Evolutionary conservation across 108 stramenopile genomes (phyloP).

Genomic region (Skeletonema potamos): DNA sequence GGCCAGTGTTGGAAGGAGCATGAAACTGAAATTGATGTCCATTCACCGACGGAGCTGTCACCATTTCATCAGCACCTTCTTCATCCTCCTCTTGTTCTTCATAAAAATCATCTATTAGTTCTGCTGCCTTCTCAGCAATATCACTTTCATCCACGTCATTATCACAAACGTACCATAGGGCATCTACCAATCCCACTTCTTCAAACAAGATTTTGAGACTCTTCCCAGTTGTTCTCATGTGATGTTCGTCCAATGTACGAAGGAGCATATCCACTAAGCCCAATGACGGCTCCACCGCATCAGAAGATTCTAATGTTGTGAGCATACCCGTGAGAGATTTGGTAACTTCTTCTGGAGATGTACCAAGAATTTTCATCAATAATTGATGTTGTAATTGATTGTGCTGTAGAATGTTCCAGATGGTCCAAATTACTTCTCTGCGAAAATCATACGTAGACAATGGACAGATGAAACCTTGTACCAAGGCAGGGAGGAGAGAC

Average conservation of each 20-base stretch:
- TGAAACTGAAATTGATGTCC: conserved; percentile 26
- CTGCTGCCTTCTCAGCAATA: conserved; percentile 29
- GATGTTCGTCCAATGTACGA: not conserved
- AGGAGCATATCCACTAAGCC: conserved; percentile 23
- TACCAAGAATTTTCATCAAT: not conserved
- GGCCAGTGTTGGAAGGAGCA: not conserved
- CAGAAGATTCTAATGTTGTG: conserved; percentile 8
- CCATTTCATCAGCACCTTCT: not conserved
- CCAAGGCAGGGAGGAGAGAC: conserved; percentile 24
- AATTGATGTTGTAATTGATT: not conserved
- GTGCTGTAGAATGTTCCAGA: conserved; percentile 14
- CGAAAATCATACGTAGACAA: conserved; percentile 21
- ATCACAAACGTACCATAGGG: conserved; percentile 35
- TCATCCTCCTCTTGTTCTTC: conserved; percentile 16
- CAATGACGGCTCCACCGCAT: conserved; percentile 17
- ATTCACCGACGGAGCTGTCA: not conserved
- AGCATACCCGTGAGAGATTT: conserved; percentile 16
- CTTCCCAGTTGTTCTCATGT: not conserved
- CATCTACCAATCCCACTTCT: conserved; percentile 39
- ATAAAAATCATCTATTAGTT: conserved; percentile 30
- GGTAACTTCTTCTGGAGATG: not conserved
- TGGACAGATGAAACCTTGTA: conserved; percentile 3
- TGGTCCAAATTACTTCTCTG: conserved; percentile 31
- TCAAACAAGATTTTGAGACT: conserved; percentile 24
- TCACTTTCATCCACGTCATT: conserved; percentile 29